A percentile compares a stretch with the other conserved stretches of the same genome.
phyloP scores from a whole-genome alignment of 2,329 filamentous ascomycete species.

The Clarireedia monteithiana region DNA sequence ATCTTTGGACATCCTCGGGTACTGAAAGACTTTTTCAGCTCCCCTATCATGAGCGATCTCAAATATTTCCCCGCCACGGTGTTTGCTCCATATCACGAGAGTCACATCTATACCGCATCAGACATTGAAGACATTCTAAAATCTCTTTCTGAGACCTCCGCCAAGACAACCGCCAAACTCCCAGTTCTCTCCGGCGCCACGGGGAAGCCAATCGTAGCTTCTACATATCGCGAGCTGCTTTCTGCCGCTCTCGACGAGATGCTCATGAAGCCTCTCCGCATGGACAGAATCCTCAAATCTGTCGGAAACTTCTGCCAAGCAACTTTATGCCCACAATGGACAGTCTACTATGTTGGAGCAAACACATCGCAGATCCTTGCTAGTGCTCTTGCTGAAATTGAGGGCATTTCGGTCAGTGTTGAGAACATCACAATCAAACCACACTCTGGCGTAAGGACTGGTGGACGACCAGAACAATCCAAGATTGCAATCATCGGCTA shows the following conservation, averaged over 20 bases:
- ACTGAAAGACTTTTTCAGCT: background rate
- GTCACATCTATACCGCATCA: background rate
- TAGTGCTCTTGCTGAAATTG: background rate
- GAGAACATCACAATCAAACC: background rate
- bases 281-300: background rate
- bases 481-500: conserved; percentile 4
- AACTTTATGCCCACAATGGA: too few species aligned
- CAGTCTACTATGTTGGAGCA: too few species aligned
- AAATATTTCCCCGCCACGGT: background rate
- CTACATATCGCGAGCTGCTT: too few species aligned
- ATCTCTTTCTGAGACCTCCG: background rate
- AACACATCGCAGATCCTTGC: too few species aligned
- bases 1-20: background rate
- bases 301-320: too few species aligned
- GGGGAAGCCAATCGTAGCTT: background rate
- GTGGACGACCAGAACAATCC: background rate
- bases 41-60: background rate
- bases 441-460: background rate
- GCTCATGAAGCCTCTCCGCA: background rate
- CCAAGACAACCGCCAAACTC: background rate
- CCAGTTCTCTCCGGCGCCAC: background rate
- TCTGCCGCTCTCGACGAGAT: background rate
- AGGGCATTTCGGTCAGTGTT: background rate
- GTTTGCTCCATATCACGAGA: background rate
- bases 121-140: background rate